These are phyloP conservation scores for Pestalotiopsis sp. DNA, from an alignment of 2,329 filamentous ascomycete genomes.

Conservation along the genomic window DNA sequence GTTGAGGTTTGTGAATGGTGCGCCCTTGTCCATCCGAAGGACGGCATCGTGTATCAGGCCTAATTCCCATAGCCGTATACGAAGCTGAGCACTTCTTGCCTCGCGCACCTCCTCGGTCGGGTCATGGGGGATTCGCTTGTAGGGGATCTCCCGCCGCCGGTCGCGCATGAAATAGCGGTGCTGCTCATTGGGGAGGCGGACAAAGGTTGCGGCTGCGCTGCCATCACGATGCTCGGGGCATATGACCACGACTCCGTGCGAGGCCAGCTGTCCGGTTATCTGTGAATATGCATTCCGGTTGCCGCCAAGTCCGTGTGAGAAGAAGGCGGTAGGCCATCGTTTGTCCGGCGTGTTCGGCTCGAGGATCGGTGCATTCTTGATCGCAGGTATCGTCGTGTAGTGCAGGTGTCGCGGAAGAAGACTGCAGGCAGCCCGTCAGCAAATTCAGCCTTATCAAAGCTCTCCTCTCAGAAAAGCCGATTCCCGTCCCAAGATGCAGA, in stretches of 20 bases:
- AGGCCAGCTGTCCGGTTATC: conserved; percentile 75
- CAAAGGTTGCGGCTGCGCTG: conserved; percentile 72
- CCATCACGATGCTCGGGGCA: conserved; percentile 85
- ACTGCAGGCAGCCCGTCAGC: conserved; percentile 26
- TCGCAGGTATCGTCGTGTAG: conserved; percentile 72
- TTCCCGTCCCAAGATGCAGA: neutral
- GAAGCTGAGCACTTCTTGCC: conserved; percentile 70
- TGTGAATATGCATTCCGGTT: conserved; percentile 86
- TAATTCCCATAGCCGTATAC: conserved; percentile 78
- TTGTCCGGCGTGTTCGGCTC: conserved; percentile 45
- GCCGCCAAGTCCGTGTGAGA: conserved; percentile 84
- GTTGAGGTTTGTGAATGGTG: conserved; percentile 54
- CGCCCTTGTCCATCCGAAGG: conserved; percentile 63
- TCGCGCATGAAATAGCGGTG: conserved; percentile 35
- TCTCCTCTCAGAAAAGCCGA: neutral
- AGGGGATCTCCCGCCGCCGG: conserved; percentile 43
- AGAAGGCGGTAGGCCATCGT: conserved; percentile 80
- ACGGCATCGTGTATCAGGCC: conserved; percentile 71
- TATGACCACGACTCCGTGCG: conserved; percentile 78
- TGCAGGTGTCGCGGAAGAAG: conserved; percentile 72
- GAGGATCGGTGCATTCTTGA: conserved; percentile 70
- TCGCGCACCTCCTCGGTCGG: conserved; percentile 66
- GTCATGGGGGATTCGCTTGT: conserved; percentile 60
- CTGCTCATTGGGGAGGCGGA: conserved; percentile 62
- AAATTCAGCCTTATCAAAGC: neutral